Conservation (phyloP, 2,329 filamentous ascomycete species). For the Daldinia eschscholtzii region DNA sequence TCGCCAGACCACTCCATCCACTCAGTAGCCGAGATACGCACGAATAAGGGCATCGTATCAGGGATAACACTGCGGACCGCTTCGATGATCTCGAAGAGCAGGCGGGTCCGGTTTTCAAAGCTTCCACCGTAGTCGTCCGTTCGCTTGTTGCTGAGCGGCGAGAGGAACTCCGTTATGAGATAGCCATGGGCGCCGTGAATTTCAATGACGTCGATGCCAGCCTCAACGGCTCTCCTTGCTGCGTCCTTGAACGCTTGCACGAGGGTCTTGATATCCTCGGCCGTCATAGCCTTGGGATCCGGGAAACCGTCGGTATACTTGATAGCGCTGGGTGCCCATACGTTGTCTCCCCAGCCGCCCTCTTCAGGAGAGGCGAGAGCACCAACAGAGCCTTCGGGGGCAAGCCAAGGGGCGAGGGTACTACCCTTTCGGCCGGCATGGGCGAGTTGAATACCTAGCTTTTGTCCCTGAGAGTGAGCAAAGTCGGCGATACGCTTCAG, state of each 20-base stretch:
- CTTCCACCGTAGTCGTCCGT: constrained; percentile 71
- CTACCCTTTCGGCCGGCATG: constrained; percentile 82
- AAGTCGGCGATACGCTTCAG: constrained; percentile 80
- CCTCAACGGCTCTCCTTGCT: constrained; percentile 68
- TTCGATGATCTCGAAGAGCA: constrained; percentile 67
- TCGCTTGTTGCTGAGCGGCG: constrained; percentile 58
- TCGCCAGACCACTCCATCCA: constrained; percentile 66
- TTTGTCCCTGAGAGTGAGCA: constrained; percentile 81
- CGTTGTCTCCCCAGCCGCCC: constrained; percentile 69
- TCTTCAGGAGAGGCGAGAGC: constrained; percentile 65
- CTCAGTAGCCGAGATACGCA: constrained; percentile 72
- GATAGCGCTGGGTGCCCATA: constrained; percentile 65
- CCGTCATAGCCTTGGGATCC: constrained; percentile 64
- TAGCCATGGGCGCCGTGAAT: constrained; percentile 65
- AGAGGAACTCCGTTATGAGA: constrained; percentile 60
- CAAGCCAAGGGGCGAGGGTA: constrained; percentile 74
- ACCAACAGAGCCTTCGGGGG: constrained; percentile 59
- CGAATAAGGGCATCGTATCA: constrained; percentile 65
- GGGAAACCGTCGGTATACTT: constrained; percentile 71
- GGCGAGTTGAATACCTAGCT: constrained; percentile 82
- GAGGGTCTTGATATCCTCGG: constrained; percentile 65
- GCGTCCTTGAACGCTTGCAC: constrained; percentile 68
- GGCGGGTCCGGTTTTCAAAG: constrained; percentile 74
- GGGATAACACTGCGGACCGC: constrained; percentile 67
- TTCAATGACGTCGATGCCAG: constrained; percentile 64